Evolutionary conservation across 352 stramenopile genomes (phyloP), one percentile per base, ranked within the genome.

Genomic region (Thraustochytrium sp.): DNA sequence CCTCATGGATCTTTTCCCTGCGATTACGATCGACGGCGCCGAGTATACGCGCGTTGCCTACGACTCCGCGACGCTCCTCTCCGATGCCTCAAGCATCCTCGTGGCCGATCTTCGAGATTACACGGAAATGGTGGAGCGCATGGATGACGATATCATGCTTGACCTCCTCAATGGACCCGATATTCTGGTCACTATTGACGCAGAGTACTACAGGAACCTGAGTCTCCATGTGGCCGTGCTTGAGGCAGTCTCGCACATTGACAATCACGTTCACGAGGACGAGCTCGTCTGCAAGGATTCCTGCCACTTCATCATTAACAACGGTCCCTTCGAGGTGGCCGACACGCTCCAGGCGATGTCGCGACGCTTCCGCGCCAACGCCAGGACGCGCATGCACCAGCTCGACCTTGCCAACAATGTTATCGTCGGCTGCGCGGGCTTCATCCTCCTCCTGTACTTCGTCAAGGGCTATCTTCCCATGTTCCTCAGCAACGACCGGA

Each of bases 251-350:
- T 38, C 37, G 11, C 74, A 82, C 55, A 31, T 51, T 9, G 61
- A 82, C 18, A 82, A 65, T n/a, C 51, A 82, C 54, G 37, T 54
- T 23, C 29, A 73, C 4, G 51, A 82, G 53, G 56, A 82, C 37
- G 18, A 31, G 16, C 37, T 40, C 18, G n/a, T 55, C 1, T 82
- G 74, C 37, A 23, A 40, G 53, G 74, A 82, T 5, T 82, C 74
- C 0, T 82, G 74, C 40, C 49, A 82, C 4, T 82, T 54, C n/a
- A 65, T 82, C 23, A 11, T 76, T 23, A 82, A 82, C 74, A 82
- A 82, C 38, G 42, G 16, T 11, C 42, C 31, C 3, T 73, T 76
- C 23, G 56, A 65, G 23, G 16, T 82, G 11, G 13, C 40, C 8
- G 53, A 68, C 11, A 55, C 37, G 13, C 13, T 42, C 8, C 36